Base-by-base conservation (phyloP, 2,329 filamentous ascomycete genomes). In the Endoconidiophora laricicola region DNA sequence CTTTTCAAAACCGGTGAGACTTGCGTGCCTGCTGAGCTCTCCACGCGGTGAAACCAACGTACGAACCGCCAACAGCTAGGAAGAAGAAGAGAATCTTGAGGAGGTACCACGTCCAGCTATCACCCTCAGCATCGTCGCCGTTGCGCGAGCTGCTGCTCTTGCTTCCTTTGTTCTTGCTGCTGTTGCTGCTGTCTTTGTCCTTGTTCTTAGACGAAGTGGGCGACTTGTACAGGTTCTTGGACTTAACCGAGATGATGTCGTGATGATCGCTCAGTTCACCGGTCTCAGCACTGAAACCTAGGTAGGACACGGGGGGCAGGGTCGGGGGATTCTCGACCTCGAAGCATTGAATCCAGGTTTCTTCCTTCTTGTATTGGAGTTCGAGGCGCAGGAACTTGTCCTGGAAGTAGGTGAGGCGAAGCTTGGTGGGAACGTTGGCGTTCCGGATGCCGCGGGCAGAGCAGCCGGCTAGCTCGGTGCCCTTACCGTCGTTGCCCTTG, bases 261-360 rank as follows among this genome's bases (percentile, higher is more conserved):
- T 95, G 90, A 72, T 94, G 94, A 69, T 98, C 91, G 66, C 81
- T 86, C 57, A 98, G 77, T 70, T 98, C 90, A 61, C 91, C 91
- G 14, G 91, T 96, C 71, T 96, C 90, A 51, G 86, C 83, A 58
- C 77, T 82, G 68, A 86, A 86, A 52, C 81, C 82, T 23, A 86
- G 76, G 63, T 86, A 86, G 36, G 78, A 73, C 45, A 83, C 79
- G 52, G 78, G 71, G 49, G 91, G 91, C 56, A 98, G 82, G 59
- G 84, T 80, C 29, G 83, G 82, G 33, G 76, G 76, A 54, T 78
- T 67, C 54, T 72, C 72, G 18, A 76, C 76, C 60, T 85, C 81
- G 68, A 98, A 98, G 74, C 91, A 98, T 53, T 80, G 70, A 55
- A 79, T 81, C 90, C 90, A 98, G 60, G 87, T 78, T 61, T 81